These are phyloP conservation scores for Stenogyne calaminthoides DNA, from an alignment of 305 asterid genomes.

Conservation along the genomic window DNA sequence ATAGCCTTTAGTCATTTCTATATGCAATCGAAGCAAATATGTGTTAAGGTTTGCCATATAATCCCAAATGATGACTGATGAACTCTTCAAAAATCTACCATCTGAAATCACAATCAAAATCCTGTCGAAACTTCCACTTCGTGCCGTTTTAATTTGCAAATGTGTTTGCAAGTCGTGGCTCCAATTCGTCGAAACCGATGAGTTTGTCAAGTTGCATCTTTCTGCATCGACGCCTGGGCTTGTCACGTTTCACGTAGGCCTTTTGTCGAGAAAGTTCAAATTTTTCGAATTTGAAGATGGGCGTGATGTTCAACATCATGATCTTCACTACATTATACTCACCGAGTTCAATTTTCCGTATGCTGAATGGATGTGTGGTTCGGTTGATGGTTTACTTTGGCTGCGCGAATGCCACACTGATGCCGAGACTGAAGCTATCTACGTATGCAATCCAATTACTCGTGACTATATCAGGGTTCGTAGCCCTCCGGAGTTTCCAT, in stretches of 20 bases:
- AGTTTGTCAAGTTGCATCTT: background rate
- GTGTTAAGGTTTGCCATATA: background rate
- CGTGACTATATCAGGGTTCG: background rate
- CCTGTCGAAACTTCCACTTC: background rate
- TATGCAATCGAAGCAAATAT: background rate
- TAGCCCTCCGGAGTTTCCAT: background rate
- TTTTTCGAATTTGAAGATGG: background rate
- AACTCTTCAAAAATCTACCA: background rate
- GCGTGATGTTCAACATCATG: background rate
- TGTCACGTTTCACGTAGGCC: background rate
- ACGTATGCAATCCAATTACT: background rate
- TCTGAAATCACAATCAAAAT: background rate
- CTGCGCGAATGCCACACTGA: too few relatives aligned
- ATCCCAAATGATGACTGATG: background rate
- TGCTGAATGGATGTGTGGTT: background rate
- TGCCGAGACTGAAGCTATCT: background rate
- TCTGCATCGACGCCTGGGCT: background rate
- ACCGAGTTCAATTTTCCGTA: background rate
- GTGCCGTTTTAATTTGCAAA: background rate
- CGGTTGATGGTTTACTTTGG: background rate
- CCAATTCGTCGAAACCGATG: background rate
- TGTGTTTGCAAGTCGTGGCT: background rate
- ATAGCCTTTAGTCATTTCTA: background rate
- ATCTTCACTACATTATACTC: background rate
- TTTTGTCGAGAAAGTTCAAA: background rate